phyloP scores from a whole-genome alignment of 768 basidiomycete genomes.

The Lactarius hatsudake region DNA sequence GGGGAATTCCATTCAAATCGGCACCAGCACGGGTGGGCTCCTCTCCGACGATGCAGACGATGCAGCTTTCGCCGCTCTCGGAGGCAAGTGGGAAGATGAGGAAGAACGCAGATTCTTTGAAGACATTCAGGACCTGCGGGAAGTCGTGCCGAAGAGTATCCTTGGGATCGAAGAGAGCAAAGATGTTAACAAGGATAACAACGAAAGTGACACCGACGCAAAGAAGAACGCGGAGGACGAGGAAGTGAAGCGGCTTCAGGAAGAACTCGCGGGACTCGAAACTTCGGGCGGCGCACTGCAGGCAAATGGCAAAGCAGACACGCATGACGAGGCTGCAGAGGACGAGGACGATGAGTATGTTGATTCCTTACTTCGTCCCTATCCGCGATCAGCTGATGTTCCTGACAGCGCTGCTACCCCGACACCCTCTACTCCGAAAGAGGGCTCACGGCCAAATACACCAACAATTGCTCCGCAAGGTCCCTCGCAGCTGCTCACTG shows the following conservation, averaged over 20 bases:
- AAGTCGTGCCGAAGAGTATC: constrained; percentile 86
- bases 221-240: constrained; percentile 62
- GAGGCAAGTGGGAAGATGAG: constrained; percentile 97
- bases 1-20: constrained; percentile 78
- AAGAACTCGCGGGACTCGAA: constrained; percentile 66
- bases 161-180: constrained; percentile 60
- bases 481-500: constrained; percentile 89
- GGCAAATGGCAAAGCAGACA: constrained; percentile 20
- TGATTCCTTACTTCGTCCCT: constrained; percentile 25
- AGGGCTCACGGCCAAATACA: constrained; percentile 48
- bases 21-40: constrained; percentile 43
- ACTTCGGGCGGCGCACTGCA: constrained; percentile 33
- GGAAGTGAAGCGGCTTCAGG: constrained; percentile 71
- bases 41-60: constrained; percentile 60
- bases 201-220: constrained; percentile 48
- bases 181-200: constrained; percentile 36
- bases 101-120: constrained; percentile 94
- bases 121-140: constrained; percentile 85
- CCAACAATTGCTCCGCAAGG: constrained; percentile 81
- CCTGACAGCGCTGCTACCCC: constrained; percentile 50
- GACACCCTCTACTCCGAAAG: constrained; percentile 63
- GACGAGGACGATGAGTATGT: constrained; percentile 32
- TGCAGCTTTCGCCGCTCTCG: constrained; percentile 39
- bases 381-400: background rate
- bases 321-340: constrained; percentile 27